Evolutionary conservation across 352 stramenopile genomes (phyloP).

Genomic region (Phytophthora hybrid): DNA sequence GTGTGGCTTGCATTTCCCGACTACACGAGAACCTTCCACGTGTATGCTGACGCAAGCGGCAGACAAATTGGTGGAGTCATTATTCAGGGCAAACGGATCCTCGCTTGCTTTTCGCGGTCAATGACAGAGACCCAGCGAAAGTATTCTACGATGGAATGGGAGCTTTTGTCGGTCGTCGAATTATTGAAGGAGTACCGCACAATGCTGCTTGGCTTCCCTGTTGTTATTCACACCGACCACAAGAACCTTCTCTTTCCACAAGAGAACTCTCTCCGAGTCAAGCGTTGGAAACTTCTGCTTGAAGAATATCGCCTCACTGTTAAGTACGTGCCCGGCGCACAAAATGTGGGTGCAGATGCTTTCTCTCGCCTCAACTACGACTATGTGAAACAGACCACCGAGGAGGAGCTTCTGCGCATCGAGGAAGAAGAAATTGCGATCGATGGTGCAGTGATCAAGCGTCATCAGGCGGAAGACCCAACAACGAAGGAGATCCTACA

Average conservation of each 20-base stretch:
- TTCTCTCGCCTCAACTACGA: slow-evolving; percentile 13
- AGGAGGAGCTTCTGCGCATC: slow-evolving; percentile 3
- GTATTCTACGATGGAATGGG: slow-evolving; percentile 10
- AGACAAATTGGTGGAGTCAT: slow-evolving; percentile 10
- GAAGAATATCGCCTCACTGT: slow-evolving; percentile 10
- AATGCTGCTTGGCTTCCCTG: slow-evolving; percentile 14
- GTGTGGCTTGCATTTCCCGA: background rate
- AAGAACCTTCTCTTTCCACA: slow-evolving; percentile 8
- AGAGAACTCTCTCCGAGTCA: slow-evolving; percentile 11
- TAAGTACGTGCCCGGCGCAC: background rate
- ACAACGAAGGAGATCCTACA: slow-evolving; percentile 1
- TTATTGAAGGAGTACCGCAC: slow-evolving; percentile 20
- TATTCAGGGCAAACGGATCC: slow-evolving; percentile 4
- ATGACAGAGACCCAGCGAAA: background rate
- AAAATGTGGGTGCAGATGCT: slow-evolving; percentile 18
- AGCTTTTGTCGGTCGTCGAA: slow-evolving; percentile 4
- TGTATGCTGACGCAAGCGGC: background rate
- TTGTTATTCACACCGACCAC: slow-evolving; percentile 19
- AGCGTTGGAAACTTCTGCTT: slow-evolving; percentile 2
- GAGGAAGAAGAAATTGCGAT: slow-evolving; percentile 20
- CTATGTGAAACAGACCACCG: slow-evolving; percentile 2
- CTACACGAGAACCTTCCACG: slow-evolving; percentile 2
- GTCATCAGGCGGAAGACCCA: slow-evolving; percentile 5
- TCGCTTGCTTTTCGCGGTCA: slow-evolving; percentile 12
- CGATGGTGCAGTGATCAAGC: slow-evolving; percentile 12